These are phyloP conservation scores for Albophoma yamanashiensis DNA, from an alignment of 2,329 filamentous ascomycete species.

Conservation along the genomic window DNA sequence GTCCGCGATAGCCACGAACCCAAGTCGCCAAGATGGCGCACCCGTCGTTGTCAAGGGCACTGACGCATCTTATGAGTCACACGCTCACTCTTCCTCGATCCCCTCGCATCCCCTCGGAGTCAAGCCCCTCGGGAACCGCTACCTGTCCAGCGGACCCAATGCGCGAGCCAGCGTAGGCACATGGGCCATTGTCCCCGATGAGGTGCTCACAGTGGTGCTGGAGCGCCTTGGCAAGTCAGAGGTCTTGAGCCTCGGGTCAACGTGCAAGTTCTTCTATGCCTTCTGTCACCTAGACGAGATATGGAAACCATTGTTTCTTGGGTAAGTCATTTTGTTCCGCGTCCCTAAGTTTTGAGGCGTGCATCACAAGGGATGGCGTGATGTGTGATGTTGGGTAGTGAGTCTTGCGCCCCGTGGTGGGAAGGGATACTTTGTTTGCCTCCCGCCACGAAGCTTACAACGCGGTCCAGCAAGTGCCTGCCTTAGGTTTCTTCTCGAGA, in stretches of 20 bases:
- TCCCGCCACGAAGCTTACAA: background rate
- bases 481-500: background rate
- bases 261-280: conserved; percentile 79
- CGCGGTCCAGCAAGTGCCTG: background rate
- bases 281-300: conserved; percentile 77
- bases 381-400: background rate
- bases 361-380: background rate
- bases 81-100: conserved; percentile 34
- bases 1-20: background rate
- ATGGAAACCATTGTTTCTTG: conserved; percentile 77
- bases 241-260: conserved; percentile 57
- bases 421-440: background rate
- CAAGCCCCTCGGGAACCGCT: conserved; percentile 79
- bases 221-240: conserved; percentile 59
- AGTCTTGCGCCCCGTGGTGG: too few species aligned
- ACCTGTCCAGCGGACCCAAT: conserved; percentile 53
- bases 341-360: too few species aligned
- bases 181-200: conserved; percentile 66
- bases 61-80: conserved; percentile 18
- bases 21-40: background rate
- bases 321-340: conserved; percentile 49
- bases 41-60: background rate
- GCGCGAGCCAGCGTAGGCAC: conserved; percentile 55
- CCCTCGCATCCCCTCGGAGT: conserved; percentile 73
- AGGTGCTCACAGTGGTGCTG: conserved; percentile 63